phyloP scores from a whole-genome alignment of 768 basidiomycete genomes.

The Hericium coralloides region DNA sequence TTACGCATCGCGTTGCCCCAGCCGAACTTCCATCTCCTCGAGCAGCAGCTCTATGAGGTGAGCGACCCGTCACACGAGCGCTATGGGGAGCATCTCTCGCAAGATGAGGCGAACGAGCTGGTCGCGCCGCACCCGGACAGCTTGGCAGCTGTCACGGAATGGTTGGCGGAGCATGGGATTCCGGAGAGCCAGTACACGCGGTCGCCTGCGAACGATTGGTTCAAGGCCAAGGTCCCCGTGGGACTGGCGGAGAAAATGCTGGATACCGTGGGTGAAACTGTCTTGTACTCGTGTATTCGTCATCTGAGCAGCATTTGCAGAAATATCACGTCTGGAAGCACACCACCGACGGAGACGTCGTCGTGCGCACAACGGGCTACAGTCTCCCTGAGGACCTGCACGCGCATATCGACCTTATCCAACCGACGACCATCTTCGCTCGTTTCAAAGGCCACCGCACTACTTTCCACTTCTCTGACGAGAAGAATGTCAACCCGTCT shows the following conservation, averaged over 20 bases:
- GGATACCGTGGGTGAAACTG: constrained; percentile 32
- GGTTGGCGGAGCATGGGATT: constrained; percentile 47
- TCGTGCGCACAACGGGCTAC: constrained; percentile 53
- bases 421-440: constrained; percentile 59
- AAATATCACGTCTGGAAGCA: constrained; percentile 52
- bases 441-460: constrained; percentile 32
- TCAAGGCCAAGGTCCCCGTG: constrained; percentile 44
- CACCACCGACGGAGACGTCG: constrained; percentile 35
- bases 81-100: constrained; percentile 34
- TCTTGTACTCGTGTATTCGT: background rate
- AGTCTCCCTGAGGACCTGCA: constrained; percentile 46
- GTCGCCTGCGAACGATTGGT: constrained; percentile 57
- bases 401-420: constrained; percentile 49
- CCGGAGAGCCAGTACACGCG: constrained; percentile 34
- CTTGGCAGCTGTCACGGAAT: constrained; percentile 39
- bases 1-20: constrained; percentile 32
- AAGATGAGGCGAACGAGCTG: constrained; percentile 47
- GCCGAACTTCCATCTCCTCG: constrained; percentile 15
- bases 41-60: constrained; percentile 17
- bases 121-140: constrained; percentile 46
- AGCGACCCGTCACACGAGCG: constrained; percentile 17
- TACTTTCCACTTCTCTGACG: constrained; percentile 22
- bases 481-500: background rate
- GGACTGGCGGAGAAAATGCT: constrained; percentile 52
- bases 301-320: constrained; percentile 19